Conservation (phyloP, 768 basidiomycete genomes). For the Leucosporidium creatinivorum region DNA sequence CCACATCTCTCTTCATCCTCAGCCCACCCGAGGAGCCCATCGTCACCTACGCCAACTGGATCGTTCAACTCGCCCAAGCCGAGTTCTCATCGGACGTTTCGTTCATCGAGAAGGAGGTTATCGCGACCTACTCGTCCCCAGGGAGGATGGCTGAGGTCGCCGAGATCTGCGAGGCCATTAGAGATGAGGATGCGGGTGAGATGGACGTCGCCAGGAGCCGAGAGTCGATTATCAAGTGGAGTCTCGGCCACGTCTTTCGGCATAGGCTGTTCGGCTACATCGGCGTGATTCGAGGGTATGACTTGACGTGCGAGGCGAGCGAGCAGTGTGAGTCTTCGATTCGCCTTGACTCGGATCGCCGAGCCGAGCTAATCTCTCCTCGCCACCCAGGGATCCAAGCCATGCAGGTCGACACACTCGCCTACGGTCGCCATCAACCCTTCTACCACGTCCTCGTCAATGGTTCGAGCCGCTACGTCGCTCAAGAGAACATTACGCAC, state of each 20-base stretch:
- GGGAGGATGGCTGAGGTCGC: neutral
- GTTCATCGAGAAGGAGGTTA: neutral
- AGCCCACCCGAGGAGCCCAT: neutral
- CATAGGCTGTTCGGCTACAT: slow-evolving; percentile 21
- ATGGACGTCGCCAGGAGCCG: slow-evolving; percentile 4
- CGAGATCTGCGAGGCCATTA: slow-evolving; percentile 11
- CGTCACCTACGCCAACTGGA: slow-evolving; percentile 15
- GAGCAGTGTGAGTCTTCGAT: slow-evolving; percentile 19
- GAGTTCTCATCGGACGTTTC: slow-evolving; percentile 19
- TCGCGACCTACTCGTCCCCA: neutral
- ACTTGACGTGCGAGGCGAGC: slow-evolving; percentile 27
- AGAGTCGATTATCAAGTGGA: slow-evolving; percentile 4
- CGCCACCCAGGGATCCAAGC: slow-evolving; percentile 17
- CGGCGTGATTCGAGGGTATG: slow-evolving; percentile 22
- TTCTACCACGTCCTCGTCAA: slow-evolving; percentile 29
- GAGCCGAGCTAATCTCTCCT: neutral
- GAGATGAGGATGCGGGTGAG: slow-evolving; percentile 5
- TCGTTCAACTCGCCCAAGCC: slow-evolving; percentile 19
- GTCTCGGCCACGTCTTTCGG: slow-evolving; percentile 15
- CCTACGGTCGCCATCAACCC: slow-evolving; percentile 19
- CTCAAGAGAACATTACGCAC: slow-evolving; percentile 22
- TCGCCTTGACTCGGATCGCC: too few species aligned
- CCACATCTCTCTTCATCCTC: slow-evolving; percentile 17
- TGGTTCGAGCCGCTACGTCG: slow-evolving; percentile 25
- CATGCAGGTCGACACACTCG: slow-evolving; percentile 25